These are phyloP conservation scores for Skeletonema costatum DNA, from an alignment of 108 stramenopile species.

Conservation along the genomic window DNA sequence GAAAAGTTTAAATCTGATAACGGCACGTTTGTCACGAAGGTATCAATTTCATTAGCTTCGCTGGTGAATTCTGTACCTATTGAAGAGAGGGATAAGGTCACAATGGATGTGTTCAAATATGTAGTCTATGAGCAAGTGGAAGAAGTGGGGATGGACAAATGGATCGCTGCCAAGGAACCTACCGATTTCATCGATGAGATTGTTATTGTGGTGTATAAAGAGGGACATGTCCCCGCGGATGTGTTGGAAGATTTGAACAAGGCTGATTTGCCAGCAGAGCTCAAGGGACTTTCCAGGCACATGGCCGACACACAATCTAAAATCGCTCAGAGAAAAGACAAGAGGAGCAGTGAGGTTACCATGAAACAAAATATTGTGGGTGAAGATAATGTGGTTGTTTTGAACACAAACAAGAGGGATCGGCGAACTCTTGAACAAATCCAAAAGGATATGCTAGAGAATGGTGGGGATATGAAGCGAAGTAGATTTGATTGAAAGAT, in stretches of 20 bases:
- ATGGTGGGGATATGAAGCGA: conserved; percentile 27
- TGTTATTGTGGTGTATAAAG: conserved; percentile 78
- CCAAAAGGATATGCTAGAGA: conserved; percentile 57
- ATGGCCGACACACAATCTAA: conserved; percentile 61
- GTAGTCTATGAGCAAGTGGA: conserved; percentile 87
- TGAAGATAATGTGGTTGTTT: conserved; percentile 51
- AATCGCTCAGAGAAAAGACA: conserved; percentile 49
- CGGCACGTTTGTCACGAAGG: conserved; percentile 9
- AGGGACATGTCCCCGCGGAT: conserved; percentile 78
- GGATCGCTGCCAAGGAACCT: conserved; percentile 85
- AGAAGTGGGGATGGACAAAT: conserved; percentile 79
- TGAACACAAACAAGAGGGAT: conserved; percentile 86
- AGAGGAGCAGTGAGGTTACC: conserved; percentile 33
- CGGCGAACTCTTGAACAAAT: conserved; percentile 85
- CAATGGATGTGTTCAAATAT: conserved; percentile 85
- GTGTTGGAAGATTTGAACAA: conserved; percentile 81
- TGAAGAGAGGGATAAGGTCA: conserved; percentile 62
- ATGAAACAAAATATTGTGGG: conserved; percentile 35
- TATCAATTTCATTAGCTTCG: conserved; percentile 27
- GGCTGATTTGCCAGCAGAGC: conserved; percentile 84
- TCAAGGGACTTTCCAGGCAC: conserved; percentile 65
- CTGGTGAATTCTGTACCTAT: conserved; percentile 19
- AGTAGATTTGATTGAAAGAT: conserved; percentile 21
- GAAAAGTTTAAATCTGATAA: conserved; percentile 31
- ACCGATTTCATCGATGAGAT: conserved; percentile 84